Evolutionary conservation across 2,329 filamentous ascomycete genomes (phyloP).

Genomic region (Remersonia thermophila): DNA sequence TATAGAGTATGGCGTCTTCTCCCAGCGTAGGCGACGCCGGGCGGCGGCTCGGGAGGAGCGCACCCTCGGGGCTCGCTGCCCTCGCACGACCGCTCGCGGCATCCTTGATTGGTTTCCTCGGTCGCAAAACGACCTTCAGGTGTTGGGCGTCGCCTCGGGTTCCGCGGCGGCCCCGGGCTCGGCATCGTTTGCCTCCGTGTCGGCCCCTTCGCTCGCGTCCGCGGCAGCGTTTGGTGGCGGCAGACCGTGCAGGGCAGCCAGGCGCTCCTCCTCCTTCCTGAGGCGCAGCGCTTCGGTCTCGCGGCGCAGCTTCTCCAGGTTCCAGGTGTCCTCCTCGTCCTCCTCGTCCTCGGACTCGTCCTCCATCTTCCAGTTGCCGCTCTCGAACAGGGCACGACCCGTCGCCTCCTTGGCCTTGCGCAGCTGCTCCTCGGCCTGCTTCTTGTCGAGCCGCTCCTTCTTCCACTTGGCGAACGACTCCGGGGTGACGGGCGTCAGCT

Average conservation of each 20-base stretch:
- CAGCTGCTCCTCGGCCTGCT: slow-evolving; percentile 84
- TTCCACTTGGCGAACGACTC: slow-evolving; percentile 97
- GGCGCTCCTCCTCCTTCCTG: slow-evolving; percentile 65
- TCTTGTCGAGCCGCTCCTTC: slow-evolving; percentile 86
- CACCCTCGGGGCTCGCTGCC: slow-evolving; percentile 14
- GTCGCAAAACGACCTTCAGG: slow-evolving; percentile 12
- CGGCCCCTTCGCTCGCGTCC: slow-evolving; percentile 7
- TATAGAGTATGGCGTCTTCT: too few relatives aligned
- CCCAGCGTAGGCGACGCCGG: slow-evolving; percentile 6
- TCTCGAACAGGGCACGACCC: slow-evolving; percentile 88
- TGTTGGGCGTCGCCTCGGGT: slow-evolving; percentile 14
- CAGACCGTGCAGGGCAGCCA: slow-evolving; percentile 26
- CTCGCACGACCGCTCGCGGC: slow-evolving; percentile 10
- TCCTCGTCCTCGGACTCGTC: slow-evolving; percentile 48
- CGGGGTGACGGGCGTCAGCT: slow-evolving; percentile 81
- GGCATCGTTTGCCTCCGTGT: slow-evolving; percentile 2
- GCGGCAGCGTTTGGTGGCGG: slow-evolving; percentile 10
- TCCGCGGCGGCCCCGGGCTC: slow-evolving; percentile 9
- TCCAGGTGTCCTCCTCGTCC: slow-evolving; percentile 50
- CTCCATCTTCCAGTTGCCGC: slow-evolving; percentile 73
- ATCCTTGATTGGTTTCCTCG: slow-evolving; percentile 2
- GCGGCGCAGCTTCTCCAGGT: slow-evolving; percentile 66
- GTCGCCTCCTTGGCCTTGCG: slow-evolving; percentile 90
- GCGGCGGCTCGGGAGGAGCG: slow-evolving; percentile 12
- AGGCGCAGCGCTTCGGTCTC: slow-evolving; percentile 71